Evolutionary conservation across 2,329 filamentous ascomycete genomes (phyloP), one percentile per base, ranked within the genome.

Genomic region (Monilinia laxa): DNA sequence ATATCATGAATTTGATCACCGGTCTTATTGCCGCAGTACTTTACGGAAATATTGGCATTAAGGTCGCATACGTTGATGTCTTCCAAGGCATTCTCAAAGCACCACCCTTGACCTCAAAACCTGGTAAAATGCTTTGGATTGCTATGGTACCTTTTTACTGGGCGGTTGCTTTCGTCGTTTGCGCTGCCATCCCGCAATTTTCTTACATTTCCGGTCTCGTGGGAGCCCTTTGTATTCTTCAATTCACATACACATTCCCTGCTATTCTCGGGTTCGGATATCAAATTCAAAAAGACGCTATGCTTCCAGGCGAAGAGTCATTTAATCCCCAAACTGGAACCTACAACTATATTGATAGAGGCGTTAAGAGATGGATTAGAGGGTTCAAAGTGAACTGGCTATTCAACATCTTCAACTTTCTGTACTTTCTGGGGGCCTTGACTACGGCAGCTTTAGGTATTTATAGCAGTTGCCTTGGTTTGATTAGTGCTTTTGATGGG

Each of bases 131-230:
- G 4, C 20, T 72, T 23, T 88, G 82, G 80, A 78, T 79, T 9
- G 75, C 66, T 40, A 71, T 86, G 3, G 81, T 85, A 1, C 85
- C 84, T 0, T 70, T 85, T 5, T 88, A 86, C 76, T 88, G 85
- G 85, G 75, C 75, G 11, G 68, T 84, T 9, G 85, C 85, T 3
- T 87, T 86, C 70, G 72, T 85, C 31, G 75, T 88, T 60, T 82
- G 80, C 2, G 82, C 82, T 7, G 81, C 82, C 0, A 81, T 87
- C 54, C 81, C 81, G 0, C 77, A 81, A 60, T 78, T 78, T 67
- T 76, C 76, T 51, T 73, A 76, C 2, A 76, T 78, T 58, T 74
- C 76, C 31, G 73, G 75, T 38, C 73, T 83, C 9, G 78, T 83
- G 14, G 77, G 78, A 1, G 80, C 81, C 0, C 73, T 78, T 2